Conservation (phyloP, 148 eudicot genomes). For the Fagopyrum tataricum region DNA sequence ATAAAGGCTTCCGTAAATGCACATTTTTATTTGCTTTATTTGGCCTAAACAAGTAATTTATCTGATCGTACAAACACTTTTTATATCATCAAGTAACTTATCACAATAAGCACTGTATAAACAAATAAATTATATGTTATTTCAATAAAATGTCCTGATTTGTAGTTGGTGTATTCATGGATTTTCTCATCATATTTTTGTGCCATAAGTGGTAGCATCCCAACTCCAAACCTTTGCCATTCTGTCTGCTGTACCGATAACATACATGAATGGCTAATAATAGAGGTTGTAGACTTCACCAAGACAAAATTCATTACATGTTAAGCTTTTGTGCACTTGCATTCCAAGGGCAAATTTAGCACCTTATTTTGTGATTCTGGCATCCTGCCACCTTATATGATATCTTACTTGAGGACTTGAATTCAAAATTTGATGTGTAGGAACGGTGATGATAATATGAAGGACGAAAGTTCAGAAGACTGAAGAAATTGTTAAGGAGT, state of each 20-base stretch:
- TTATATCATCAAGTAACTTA: no score
- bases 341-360: neutral
- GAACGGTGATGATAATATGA: constrained; percentile 16
- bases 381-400: neutral
- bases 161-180: neutral
- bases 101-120: no score
- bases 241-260: neutral
- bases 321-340: neutral
- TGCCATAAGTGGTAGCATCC: neutral
- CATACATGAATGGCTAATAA: neutral
- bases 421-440: constrained; percentile 1
- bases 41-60: neutral
- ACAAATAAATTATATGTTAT: neutral
- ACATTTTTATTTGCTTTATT: neutral
- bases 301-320: neutral
- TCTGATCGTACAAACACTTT: no score
- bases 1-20: no score
- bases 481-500: neutral
- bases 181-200: neutral
- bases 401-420: neutral
- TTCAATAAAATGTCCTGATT: neutral
- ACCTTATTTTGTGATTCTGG: neutral
- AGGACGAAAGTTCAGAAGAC: constrained; percentile 17
- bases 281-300: neutral
- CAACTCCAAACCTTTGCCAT: neutral